A percentile compares a stretch with the other conserved stretches of the same genome.
phyloP scores from a whole-genome alignment of 2,329 filamentous ascomycete species.

The Talaromyces sp. region DNA sequence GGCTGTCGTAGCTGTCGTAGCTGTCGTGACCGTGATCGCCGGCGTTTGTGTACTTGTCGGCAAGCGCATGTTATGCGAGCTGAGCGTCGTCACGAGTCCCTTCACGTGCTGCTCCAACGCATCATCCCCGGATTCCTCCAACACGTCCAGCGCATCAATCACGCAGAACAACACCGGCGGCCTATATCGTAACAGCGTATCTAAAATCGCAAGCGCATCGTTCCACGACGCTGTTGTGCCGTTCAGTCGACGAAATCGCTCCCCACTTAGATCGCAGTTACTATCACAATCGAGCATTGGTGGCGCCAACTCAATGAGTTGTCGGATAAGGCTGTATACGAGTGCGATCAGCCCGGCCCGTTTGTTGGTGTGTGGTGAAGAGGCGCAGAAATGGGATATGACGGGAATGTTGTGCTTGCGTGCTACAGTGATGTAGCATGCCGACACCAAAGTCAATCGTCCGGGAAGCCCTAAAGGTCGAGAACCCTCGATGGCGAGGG shows the following conservation, averaged over 20 bases:
- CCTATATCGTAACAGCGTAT: slow-evolving; percentile 33
- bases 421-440: slow-evolving; percentile 32
- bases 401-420: slow-evolving; percentile 31
- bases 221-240: slow-evolving; percentile 36
- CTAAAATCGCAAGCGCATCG: slow-evolving; percentile 35
- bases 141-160: slow-evolving; percentile 35
- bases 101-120: slow-evolving; percentile 32
- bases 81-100: slow-evolving; percentile 31
- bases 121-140: slow-evolving; percentile 24
- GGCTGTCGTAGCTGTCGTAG: neutral
- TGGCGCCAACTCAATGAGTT: slow-evolving; percentile 36
- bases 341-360: slow-evolving; percentile 34
- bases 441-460: slow-evolving; percentile 32
- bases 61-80: slow-evolving; percentile 30
- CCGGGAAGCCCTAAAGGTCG: slow-evolving; percentile 26
- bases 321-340: slow-evolving; percentile 38
- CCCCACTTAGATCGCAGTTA: slow-evolving; percentile 33
- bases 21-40: neutral
- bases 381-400: slow-evolving; percentile 37
- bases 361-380: slow-evolving; percentile 22
- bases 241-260: slow-evolving; percentile 34
- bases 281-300: slow-evolving; percentile 36
- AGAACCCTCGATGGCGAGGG: slow-evolving; percentile 31
- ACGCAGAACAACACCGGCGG: slow-evolving; percentile 37
- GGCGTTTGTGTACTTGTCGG: slow-evolving; percentile 10